phyloP scores from a whole-genome alignment of 805 yeast genomes.

The Cyberlindnera veronae region DNA sequence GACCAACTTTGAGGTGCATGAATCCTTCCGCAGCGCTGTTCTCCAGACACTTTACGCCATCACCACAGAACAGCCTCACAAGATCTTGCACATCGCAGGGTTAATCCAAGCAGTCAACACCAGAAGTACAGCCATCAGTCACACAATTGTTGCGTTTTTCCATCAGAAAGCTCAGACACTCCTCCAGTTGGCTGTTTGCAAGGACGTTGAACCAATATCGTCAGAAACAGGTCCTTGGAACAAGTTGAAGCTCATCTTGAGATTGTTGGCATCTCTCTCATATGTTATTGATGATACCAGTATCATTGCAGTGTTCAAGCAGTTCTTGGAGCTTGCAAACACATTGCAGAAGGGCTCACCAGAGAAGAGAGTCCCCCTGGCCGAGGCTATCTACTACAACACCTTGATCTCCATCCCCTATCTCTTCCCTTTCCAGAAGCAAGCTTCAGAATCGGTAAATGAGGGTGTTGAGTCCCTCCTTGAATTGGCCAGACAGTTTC shows the following conservation, averaged over 20 bases:
- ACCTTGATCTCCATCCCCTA: constrained; percentile 65
- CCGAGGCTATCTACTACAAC: constrained; percentile 65
- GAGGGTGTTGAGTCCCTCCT: constrained; percentile 38
- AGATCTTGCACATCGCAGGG: constrained; percentile 67
- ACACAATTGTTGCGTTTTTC: constrained; percentile 63
- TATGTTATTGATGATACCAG: constrained; percentile 57
- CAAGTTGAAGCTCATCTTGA: constrained; percentile 62
- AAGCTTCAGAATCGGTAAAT: constrained; percentile 32
- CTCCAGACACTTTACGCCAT: constrained; percentile 65
- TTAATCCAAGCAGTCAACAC: constrained; percentile 65
- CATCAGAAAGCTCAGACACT: constrained; percentile 60
- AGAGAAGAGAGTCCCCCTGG: constrained; percentile 49
- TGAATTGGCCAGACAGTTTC: constrained; percentile 41
- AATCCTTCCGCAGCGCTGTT: constrained; percentile 54
- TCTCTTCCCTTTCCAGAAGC: constrained; percentile 42
- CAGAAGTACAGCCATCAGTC: constrained; percentile 61
- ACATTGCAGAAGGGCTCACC: constrained; percentile 44
- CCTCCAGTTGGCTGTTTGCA: constrained; percentile 36
- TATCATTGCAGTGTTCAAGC: constrained; percentile 44
- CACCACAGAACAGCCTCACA: constrained; percentile 87
- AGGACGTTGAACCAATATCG: constrained; percentile 27
- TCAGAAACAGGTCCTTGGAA: constrained; percentile 60
- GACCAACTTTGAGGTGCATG: constrained; percentile 61
- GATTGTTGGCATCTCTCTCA: constrained; percentile 64
- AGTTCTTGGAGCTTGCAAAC: constrained; percentile 52